phyloP scores from a whole-genome alignment of 192 early-diverging fungal genomes.

The Blastocladiella britannica region DNA sequence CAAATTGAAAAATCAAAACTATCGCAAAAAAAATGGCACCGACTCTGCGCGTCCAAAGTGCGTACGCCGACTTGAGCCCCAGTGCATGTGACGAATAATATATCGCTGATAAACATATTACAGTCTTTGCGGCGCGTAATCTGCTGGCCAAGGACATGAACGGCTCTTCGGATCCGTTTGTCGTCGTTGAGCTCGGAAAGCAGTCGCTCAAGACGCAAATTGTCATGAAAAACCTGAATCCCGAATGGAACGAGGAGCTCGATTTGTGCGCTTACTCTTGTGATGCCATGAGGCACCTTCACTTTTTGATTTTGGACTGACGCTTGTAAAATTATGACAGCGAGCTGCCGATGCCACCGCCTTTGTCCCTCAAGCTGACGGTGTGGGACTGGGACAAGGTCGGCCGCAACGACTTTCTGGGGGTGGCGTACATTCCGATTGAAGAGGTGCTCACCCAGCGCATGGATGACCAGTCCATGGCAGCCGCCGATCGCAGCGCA shows the following conservation, averaged over 20 bases:
- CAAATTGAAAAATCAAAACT: conserved; percentile 1
- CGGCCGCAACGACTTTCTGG: conserved; percentile 14
- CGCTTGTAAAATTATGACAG: no score
- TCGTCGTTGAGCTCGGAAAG: conserved; percentile 29
- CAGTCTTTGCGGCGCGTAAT: conserved; percentile 10
- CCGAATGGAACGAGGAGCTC: conserved; percentile 38
- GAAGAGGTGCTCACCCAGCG: no score
- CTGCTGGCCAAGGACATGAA: conserved; percentile 23
- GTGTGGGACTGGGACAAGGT: conserved; percentile 49
- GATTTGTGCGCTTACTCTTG: conserved; percentile 29
- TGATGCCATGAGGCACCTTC: no score
- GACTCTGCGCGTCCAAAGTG: no score
- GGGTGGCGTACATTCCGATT: no score
- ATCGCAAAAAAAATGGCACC: conserved; percentile 1
- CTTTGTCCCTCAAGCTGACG: conserved; percentile 19
- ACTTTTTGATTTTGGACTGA: no score
- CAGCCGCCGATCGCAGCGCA: no score
- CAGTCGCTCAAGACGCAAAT: conserved; percentile 34
- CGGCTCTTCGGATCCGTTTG: conserved; percentile 31
- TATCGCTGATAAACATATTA: conserved; percentile 2
- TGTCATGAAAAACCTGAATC: conserved; percentile 36
- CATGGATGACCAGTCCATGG: no score
- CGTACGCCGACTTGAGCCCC: no score
- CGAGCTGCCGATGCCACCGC: conserved; percentile 11
- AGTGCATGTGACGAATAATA: background rate